Conservation (phyloP, 305 asterid species). For the Solanum hybrid region DNA sequence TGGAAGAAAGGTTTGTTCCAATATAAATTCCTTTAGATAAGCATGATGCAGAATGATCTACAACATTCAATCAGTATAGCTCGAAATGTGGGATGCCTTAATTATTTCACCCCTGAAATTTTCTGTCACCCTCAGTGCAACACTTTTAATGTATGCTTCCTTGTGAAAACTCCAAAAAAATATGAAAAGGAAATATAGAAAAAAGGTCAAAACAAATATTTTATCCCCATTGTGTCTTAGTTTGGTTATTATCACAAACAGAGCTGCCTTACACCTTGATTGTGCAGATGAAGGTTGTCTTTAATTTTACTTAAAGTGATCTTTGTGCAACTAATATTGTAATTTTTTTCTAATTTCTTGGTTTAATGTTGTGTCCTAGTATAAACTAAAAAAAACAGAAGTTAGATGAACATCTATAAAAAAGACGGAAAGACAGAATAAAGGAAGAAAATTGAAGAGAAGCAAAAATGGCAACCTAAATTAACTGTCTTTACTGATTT, state of each 20-base stretch:
- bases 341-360: not conserved
- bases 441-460: not conserved
- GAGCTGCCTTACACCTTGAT: not conserved
- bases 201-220: not conserved
- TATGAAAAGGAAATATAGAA: not conserved
- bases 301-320: not conserved
- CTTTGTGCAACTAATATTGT: not conserved
- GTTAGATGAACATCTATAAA: not conserved
- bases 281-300: not conserved
- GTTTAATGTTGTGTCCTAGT: not conserved
- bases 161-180: not conserved
- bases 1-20: conserved; percentile 59
- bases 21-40: not conserved
- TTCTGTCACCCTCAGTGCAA: not conserved
- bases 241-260: not conserved
- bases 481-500: not conserved
- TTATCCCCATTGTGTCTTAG: not conserved
- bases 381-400: not conserved
- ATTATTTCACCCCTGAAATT: not conserved
- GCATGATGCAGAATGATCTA: not conserved
- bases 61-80: not conserved
- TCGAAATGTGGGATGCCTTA: not conserved
- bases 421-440: not conserved
- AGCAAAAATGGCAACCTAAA: not conserved
- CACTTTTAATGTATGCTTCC: not conserved